phyloP scores from a whole-genome alignment of 805 yeast species.

The Yamadazyma endophytica region DNA sequence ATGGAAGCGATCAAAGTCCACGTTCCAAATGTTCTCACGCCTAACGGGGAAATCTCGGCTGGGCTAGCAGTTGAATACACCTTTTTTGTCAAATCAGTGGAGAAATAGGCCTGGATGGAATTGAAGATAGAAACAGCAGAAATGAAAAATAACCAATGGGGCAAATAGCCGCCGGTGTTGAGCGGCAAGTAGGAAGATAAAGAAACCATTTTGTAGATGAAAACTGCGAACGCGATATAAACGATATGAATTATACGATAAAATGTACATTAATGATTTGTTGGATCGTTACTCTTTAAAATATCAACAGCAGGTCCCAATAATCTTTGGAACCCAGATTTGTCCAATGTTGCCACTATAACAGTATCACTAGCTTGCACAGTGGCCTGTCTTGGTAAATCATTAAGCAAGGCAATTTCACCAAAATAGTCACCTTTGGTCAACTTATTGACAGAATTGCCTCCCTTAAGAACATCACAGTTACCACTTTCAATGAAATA shows the following conservation, averaged over 20 bases:
- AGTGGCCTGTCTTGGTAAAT: constrained; percentile 91
- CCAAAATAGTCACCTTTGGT: constrained; percentile 92
- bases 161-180: constrained; percentile 27
- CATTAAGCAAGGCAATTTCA: constrained; percentile 88
- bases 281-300: constrained; percentile 82
- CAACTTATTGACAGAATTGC: constrained; percentile 58
- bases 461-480: constrained; percentile 64
- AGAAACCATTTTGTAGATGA: constrained; percentile 3
- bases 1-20: constrained; percentile 91
- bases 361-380: constrained; percentile 72
- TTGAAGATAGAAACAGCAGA: constrained; percentile 91
- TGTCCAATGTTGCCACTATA: constrained; percentile 88
- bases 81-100: constrained; percentile 69
- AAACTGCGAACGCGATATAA: background rate
- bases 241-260: constrained; percentile 1
- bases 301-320: constrained; percentile 93
- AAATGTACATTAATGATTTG: constrained; percentile 18
- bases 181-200: constrained; percentile 8
- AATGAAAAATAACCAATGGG: constrained; percentile 43
- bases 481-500: constrained; percentile 63
- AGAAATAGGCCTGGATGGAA: constrained; percentile 77
- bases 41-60: constrained; percentile 44
- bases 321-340: constrained; percentile 88
- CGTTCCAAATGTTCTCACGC: constrained; percentile 97
- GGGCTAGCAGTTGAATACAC: constrained; percentile 51